phyloP scores from a whole-genome alignment of 805 yeast genomes.

The Starmerella riodocensis region DNA sequence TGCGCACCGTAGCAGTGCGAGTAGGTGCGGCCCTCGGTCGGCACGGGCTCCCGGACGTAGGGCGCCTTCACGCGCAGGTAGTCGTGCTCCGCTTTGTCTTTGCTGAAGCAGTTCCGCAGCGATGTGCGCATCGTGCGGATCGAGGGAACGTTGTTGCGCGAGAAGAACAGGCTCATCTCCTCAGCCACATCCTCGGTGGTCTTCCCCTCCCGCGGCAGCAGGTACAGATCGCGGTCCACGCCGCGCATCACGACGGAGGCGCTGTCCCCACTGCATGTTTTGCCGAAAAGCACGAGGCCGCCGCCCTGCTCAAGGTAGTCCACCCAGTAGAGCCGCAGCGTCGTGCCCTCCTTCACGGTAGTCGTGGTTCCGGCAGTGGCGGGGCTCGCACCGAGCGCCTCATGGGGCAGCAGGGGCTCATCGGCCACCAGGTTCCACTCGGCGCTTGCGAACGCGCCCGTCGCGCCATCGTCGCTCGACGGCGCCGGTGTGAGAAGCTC shows the following conservation, averaged over 20 bases:
- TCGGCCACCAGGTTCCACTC: slow-evolving; percentile 8
- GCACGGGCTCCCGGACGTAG: slow-evolving; percentile 29
- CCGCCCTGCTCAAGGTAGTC: slow-evolving; percentile 73
- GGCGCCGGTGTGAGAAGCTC: slow-evolving; percentile 10
- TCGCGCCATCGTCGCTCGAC: slow-evolving; percentile 58
- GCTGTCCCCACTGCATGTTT: slow-evolving; percentile 42
- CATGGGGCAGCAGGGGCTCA: slow-evolving; percentile 1
- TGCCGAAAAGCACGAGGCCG: slow-evolving; percentile 65
- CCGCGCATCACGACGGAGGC: slow-evolving; percentile 67
- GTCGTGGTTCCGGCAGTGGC: background rate
- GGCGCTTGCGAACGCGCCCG: slow-evolving; percentile 23
- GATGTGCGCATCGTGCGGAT: slow-evolving; percentile 58
- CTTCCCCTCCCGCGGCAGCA: slow-evolving; percentile 48
- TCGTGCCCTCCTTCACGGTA: slow-evolving; percentile 1
- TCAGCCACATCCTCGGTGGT: slow-evolving; percentile 50
- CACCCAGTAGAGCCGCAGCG: slow-evolving; percentile 68
- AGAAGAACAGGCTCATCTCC: slow-evolving; percentile 58
- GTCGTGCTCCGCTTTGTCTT: slow-evolving; percentile 33
- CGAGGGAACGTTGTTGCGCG: slow-evolving; percentile 45
- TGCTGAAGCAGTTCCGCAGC: slow-evolving; percentile 74
- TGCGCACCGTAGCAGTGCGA: slow-evolving; percentile 66
- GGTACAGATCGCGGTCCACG: slow-evolving; percentile 55
- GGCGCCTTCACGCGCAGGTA: slow-evolving; percentile 73
- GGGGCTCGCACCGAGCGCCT: slow-evolving; percentile 1
- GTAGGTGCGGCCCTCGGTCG: slow-evolving; percentile 55